Evolutionary conservation across 1,139 yeast genomes (phyloP).

Genomic region (Torulaspora globosa): DNA sequence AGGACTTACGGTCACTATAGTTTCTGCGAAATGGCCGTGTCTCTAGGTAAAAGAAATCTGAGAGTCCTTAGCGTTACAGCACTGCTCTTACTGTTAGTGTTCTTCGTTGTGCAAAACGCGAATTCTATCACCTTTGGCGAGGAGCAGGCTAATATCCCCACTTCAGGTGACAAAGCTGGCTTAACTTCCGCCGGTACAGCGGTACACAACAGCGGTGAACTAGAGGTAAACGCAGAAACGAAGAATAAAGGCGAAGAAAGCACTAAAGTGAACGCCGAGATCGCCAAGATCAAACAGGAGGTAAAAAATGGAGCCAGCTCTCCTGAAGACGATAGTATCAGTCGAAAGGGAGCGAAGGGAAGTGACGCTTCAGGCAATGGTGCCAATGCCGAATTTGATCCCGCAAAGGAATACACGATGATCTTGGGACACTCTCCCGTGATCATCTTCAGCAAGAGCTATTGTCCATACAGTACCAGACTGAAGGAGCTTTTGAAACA

Average conservation of each 20-base stretch:
- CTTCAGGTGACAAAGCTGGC: slow-evolving; percentile 7
- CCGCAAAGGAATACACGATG: slow-evolving; percentile 57
- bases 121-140: slow-evolving; percentile 14
- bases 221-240: slow-evolving; percentile 1
- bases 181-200: slow-evolving; percentile 12
- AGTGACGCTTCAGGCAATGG: slow-evolving; percentile 3
- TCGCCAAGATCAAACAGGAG: slow-evolving; percentile 24
- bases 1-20: background rate
- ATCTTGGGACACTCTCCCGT: slow-evolving; percentile 64
- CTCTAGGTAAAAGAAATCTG: slow-evolving; percentile 28
- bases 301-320: slow-evolving; percentile 14
- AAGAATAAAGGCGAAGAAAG: slow-evolving; percentile 9
- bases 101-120: slow-evolving; percentile 29
- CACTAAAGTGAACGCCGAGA: slow-evolving; percentile 17
- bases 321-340: slow-evolving; percentile 11
- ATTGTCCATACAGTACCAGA: slow-evolving; percentile 69
- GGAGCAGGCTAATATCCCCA: slow-evolving; percentile 6
- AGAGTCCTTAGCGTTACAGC: slow-evolving; percentile 30
- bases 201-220: slow-evolving; percentile 3
- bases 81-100: slow-evolving; percentile 26
- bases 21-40: slow-evolving; percentile 13
- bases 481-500: slow-evolving; percentile 63
- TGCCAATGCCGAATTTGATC: slow-evolving; percentile 43
- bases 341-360: slow-evolving; percentile 7
- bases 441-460: slow-evolving; percentile 65